These are phyloP conservation scores for Lathyrus sativus DNA, from an alignment of 306 rosid genomes.

Conservation along the genomic window DNA sequence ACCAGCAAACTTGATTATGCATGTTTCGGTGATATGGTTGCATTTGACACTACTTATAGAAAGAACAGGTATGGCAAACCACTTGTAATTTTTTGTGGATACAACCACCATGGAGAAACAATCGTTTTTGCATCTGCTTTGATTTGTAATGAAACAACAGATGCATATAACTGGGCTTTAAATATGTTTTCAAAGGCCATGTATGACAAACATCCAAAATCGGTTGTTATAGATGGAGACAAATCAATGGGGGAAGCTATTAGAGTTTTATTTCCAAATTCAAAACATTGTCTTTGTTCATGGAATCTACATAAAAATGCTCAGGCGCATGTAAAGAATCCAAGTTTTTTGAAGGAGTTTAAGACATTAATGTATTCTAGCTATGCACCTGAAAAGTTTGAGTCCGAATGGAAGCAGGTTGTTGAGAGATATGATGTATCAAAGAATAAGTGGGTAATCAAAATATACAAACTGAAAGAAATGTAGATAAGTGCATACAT, in stretches of 20 bases:
- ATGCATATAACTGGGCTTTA: not conserved
- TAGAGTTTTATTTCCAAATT: not conserved
- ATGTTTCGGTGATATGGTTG: not conserved
- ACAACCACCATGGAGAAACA: not conserved
- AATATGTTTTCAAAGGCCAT: not conserved
- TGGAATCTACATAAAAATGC: not conserved
- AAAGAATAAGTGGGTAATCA: not conserved
- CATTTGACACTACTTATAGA: not conserved
- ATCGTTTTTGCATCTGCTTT: not conserved
- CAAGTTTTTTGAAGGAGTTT: not conserved
- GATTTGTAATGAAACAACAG: not conserved
- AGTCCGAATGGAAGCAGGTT: not conserved
- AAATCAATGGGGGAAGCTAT: not conserved
- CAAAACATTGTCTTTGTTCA: not conserved
- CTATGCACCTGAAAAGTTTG: not conserved
- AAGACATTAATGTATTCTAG: not conserved
- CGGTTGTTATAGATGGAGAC: not conserved
- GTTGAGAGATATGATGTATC: too few relatives aligned
- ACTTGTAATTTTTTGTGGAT: not conserved
- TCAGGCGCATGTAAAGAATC: not conserved
- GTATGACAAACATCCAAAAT: not conserved
- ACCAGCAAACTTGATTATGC: not conserved
- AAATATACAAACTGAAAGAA: not conserved
- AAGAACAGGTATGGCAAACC: not conserved
- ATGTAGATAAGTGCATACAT: not conserved